Evolutionary conservation across 2,329 filamentous ascomycete genomes (phyloP).

Genomic region (Kalmusia sp.): DNA sequence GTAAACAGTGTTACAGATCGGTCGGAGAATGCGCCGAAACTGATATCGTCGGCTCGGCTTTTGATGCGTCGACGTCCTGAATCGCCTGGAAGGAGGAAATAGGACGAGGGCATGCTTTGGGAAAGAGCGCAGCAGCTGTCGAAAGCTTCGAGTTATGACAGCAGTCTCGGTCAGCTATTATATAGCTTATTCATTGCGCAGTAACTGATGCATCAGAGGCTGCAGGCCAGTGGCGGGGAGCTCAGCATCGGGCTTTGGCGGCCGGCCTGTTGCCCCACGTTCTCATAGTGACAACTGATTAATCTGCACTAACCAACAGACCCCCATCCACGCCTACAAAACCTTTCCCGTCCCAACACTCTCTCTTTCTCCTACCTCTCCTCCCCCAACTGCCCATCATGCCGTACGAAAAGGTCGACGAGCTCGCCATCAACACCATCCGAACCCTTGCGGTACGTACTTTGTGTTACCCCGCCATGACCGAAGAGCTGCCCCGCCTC

Average conservation of each 20-base stretch:
- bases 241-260: not conserved
- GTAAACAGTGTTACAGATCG: not conserved
- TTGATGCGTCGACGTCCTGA: too few species aligned
- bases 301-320: conserved; percentile 8
- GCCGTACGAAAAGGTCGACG: conserved; percentile 87
- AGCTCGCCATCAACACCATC: conserved; percentile 97
- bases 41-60: conserved; percentile 10
- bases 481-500: conserved; percentile 22
- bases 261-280: conserved; percentile 4
- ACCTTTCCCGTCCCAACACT: conserved; percentile 16
- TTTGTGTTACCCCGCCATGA: conserved; percentile 5
- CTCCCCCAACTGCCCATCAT: conserved; percentile 62
- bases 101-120: not conserved
- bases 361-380: conserved; percentile 20
- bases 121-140: not conserved
- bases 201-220: not conserved
- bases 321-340: conserved; percentile 17
- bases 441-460: conserved; percentile 88
- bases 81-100: not conserved
- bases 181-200: conserved; percentile 6
- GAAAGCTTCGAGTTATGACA: not conserved
- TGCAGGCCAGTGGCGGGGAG: not conserved
- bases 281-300: conserved; percentile 12
- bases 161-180: not conserved
- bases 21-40: conserved; percentile 2